Evolutionary conservation across 1,284 basidiomycete species (phyloP).

Genomic region (Bothia castanella): DNA sequence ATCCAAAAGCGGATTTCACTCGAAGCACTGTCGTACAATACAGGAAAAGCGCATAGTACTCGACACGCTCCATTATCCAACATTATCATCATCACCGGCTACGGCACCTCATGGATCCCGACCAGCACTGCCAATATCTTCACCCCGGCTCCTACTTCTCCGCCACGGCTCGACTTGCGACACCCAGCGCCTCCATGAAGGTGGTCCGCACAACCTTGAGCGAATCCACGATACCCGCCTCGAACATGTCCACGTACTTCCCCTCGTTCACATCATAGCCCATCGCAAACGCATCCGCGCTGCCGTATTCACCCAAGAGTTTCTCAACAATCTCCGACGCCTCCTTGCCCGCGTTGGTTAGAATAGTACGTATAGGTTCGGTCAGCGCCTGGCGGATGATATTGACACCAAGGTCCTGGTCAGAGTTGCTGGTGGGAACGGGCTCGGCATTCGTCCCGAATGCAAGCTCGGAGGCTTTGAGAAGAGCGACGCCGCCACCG

Average conservation of each 20-base stretch:
- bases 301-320: conserved; percentile 66
- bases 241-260: conserved; percentile 94
- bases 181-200: conserved; percentile 81
- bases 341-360: conserved; percentile 95
- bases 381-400: conserved; percentile 90
- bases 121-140: too few relatives aligned
- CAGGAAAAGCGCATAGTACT: too few relatives aligned
- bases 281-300: conserved; percentile 69
- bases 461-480: conserved; percentile 86
- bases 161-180: conserved; percentile 87
- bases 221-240: conserved; percentile 90
- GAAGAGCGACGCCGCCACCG: conserved; percentile 88
- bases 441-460: conserved; percentile 63
- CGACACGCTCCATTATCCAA: too few relatives aligned
- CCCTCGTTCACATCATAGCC: conserved; percentile 92
- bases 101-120: too few relatives aligned
- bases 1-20: too few relatives aligned
- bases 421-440: conserved; percentile 88
- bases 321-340: conserved; percentile 90
- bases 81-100: too few relatives aligned
- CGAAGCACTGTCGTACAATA: too few relatives aligned
- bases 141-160: conserved; percentile 78
- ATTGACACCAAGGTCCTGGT: conserved; percentile 93
- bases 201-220: conserved; percentile 91
- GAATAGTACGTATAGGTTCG: conserved; percentile 84